A percentile compares a stretch with the other conserved stretches of the same genome.
These are phyloP conservation scores for Achaetomiella virescens DNA, from an alignment of 495 filamentous ascomycete genomes.

Conservation along the genomic window DNA sequence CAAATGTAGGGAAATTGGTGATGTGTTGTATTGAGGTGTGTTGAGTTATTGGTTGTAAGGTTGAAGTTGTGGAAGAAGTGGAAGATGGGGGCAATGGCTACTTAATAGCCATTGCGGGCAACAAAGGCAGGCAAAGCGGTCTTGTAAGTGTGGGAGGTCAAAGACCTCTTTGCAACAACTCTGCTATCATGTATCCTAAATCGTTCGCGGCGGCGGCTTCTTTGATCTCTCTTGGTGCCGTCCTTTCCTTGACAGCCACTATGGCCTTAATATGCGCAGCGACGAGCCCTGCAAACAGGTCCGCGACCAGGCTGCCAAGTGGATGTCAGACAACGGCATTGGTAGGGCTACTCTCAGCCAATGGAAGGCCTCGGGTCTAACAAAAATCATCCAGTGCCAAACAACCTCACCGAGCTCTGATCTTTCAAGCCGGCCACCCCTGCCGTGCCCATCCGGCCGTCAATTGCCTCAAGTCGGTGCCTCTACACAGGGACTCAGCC, in stretches of 20 bases:
- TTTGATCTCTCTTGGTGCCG: neutral
- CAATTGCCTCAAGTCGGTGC: slow-evolving; percentile 21
- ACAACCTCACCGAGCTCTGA: neutral
- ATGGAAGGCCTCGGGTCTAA: neutral
- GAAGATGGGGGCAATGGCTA: neutral
- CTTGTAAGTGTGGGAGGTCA: too few species aligned
- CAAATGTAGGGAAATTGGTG: too few species aligned
- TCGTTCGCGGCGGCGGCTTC: neutral
- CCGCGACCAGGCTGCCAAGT: slow-evolving; percentile 1
- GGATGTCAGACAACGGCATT: slow-evolving; percentile 11
- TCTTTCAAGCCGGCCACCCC: slow-evolving; percentile 3
- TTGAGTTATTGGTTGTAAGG: too few species aligned
- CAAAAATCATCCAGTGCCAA: slow-evolving; percentile 1
- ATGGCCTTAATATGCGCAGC: neutral
- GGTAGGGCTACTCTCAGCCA: neutral
- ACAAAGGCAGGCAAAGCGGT: too few species aligned
- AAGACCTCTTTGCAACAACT: neutral
- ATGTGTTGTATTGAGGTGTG: too few species aligned
- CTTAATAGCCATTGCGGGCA: too few species aligned
- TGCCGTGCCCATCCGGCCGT: slow-evolving; percentile 14
- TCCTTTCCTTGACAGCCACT: neutral
- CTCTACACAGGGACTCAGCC: slow-evolving; percentile 12
- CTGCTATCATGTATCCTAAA: neutral
- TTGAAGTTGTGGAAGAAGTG: too few species aligned
- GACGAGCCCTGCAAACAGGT: slow-evolving; percentile 10